Base-by-base conservation (phyloP, 2,329 filamentous ascomycete species). In the Diaporthe vaccinii region DNA sequence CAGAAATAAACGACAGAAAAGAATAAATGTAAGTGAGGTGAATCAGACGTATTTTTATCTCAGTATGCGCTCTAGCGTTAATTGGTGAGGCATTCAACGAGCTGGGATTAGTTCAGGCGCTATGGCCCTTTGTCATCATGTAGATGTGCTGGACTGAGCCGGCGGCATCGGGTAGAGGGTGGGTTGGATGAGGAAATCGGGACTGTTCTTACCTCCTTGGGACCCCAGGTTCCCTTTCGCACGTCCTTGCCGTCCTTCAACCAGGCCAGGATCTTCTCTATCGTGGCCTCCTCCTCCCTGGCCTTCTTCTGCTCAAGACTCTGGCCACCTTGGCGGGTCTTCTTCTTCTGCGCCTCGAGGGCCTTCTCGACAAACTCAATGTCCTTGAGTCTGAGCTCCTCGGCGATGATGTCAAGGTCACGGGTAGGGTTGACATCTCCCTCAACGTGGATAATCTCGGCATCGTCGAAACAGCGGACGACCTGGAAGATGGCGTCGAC, bases 371-470 rank as follows among this genome's bases (percentile, higher is more conserved):
- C 92, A 84, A 98, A 99, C 88, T 99, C 97, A 79, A 98, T 98
- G 86, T 99, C 97, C 89, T 99, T 99, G 85, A 98, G 93, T 78
- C 96, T 93, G 82, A 99, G 89, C 88, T 99, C 97, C 83, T 98
- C 96, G 84, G 93, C 95, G 86, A 99, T 98, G 85, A 99, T 99
- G 82, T 95, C 94, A 80, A 99, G 86, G 89, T 99, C 97, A 83
- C 97, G 93, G 76, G 94, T 91, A 46, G 97, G 97, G 87, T 99
- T 94, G 81, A 99, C 97, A 82, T 99, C 97, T 84, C 97, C 97
- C 89, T 99, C 97, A 79, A 99, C 96, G 90, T 99, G 97, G 81
- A 98, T 98, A 82, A 99, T 99, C 87, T 99, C 97, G 76, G 96
- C 97, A 89, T 99, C 97, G 83, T 99, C 97, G 87, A 99, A 98